Conservation (phyloP, 768 basidiomycete genomes). For the Rhodotorula taiwanensis region DNA sequence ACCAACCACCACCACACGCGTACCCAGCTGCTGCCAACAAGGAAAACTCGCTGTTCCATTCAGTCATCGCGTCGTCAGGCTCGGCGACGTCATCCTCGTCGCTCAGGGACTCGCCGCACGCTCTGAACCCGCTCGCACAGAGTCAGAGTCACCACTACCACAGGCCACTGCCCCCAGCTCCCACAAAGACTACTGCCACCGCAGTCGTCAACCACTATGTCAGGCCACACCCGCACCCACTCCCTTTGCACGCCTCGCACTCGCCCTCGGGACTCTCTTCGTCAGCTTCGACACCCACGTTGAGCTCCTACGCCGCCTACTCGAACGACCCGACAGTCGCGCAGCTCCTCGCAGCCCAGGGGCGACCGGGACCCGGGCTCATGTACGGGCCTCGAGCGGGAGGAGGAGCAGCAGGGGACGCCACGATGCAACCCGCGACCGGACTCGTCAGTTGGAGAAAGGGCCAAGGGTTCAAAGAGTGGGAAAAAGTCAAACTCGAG, state of each 20-base stretch:
- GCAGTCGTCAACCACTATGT: slow-evolving; percentile 22
- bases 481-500: slow-evolving; percentile 79
- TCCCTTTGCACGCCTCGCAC: background rate
- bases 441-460: slow-evolving; percentile 40
- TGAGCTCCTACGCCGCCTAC: background rate
- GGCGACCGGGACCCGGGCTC: background rate
- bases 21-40: slow-evolving; percentile 7
- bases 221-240: background rate
- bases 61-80: background rate
- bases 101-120: background rate
- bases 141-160: background rate
- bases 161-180: slow-evolving; percentile 4
- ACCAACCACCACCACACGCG: too few relatives aligned
- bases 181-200: background rate
- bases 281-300: too few relatives aligned
- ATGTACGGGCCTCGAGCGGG: background rate
- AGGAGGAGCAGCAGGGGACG: slow-evolving; percentile 6
- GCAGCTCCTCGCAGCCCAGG: slow-evolving; percentile 32
- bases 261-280: too few relatives aligned
- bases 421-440: slow-evolving; percentile 34
- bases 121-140: background rate
- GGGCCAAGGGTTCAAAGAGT: slow-evolving; percentile 51
- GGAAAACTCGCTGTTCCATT: slow-evolving; percentile 11
- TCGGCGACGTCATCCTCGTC: background rate
- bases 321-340: slow-evolving; percentile 34